phyloP scores from a whole-genome alignment of 176 grass and related monocot genomes.

The Cymbopogon citratus region DNA sequence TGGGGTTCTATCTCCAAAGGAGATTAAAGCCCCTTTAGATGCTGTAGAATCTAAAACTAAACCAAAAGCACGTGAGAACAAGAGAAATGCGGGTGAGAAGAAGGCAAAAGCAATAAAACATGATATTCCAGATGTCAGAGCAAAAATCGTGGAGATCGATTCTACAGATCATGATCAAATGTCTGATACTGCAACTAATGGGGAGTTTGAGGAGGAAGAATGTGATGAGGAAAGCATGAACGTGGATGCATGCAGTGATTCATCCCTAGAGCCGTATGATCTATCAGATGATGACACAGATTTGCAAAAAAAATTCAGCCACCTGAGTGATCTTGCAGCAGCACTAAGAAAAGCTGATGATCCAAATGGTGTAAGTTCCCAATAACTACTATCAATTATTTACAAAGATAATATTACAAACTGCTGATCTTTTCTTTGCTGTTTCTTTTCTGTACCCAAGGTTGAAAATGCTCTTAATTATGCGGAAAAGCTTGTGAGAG shows the following conservation, averaged over 20 bases:
- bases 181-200: conserved; percentile 26
- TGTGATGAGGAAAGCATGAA: conserved; percentile 37
- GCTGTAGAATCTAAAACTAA: conserved; percentile 36
- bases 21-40: conserved; percentile 34
- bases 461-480: conserved; percentile 79
- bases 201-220: conserved; percentile 33
- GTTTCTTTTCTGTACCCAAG: conserved; percentile 38
- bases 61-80: conserved; percentile 35
- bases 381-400: background rate
- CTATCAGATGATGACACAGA: conserved; percentile 78
- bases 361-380: conserved; percentile 78
- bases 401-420: conserved; percentile 7
- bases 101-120: conserved; percentile 39
- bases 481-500: conserved; percentile 81
- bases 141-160: conserved; percentile 42
- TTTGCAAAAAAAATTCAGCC: conserved; percentile 70
- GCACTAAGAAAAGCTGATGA: conserved; percentile 90
- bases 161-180: conserved; percentile 50
- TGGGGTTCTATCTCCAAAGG: conserved; percentile 55
- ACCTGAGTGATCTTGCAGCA: conserved; percentile 61
- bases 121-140: conserved; percentile 22
- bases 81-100: conserved; percentile 45
- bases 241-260: conserved; percentile 64
- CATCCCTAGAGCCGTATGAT: conserved; percentile 92
- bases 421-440: conserved; percentile 22